phyloP scores from a whole-genome alignment of 768 basidiomycete genomes.

The Russula olivacea region DNA sequence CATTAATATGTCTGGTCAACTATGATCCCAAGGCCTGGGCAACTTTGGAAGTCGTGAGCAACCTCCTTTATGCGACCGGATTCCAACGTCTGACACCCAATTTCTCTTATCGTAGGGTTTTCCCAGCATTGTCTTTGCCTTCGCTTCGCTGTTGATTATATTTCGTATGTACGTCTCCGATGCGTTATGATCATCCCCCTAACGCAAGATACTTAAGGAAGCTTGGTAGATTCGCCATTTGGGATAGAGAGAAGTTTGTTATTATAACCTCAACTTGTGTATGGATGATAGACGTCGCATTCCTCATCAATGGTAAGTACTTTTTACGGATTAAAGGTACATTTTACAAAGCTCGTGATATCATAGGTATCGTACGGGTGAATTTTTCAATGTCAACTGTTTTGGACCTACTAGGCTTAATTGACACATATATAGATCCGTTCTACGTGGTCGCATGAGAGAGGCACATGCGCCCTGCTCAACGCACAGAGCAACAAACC shows the following conservation, averaged over 20 bases:
- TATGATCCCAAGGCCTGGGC: not conserved
- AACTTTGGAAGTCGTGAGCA: not conserved
- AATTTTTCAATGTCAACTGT: not conserved
- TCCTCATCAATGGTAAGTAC: not conserved
- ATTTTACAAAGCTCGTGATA: no score
- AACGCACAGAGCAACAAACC: not conserved
- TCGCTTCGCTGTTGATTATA: constrained; percentile 1
- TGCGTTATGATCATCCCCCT: not conserved
- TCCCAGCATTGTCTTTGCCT: not conserved
- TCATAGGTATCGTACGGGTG: not conserved
- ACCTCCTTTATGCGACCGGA: not conserved
- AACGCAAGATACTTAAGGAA: not conserved
- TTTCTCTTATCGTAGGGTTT: not conserved
- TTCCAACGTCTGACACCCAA: no score
- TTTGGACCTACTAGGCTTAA: not conserved
- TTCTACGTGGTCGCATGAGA: not conserved
- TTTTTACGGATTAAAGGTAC: no score
- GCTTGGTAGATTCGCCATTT: not conserved
- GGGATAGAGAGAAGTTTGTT: not conserved
- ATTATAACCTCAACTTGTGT: not conserved
- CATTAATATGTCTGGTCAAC: not conserved
- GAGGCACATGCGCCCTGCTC: not conserved
- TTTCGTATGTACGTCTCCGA: not conserved
- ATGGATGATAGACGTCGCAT: not conserved
- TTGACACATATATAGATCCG: not conserved